Evolutionary conservation across 768 basidiomycete genomes (phyloP), one percentile per base, ranked within the genome.

Genomic region (Pluteus cervinus): DNA sequence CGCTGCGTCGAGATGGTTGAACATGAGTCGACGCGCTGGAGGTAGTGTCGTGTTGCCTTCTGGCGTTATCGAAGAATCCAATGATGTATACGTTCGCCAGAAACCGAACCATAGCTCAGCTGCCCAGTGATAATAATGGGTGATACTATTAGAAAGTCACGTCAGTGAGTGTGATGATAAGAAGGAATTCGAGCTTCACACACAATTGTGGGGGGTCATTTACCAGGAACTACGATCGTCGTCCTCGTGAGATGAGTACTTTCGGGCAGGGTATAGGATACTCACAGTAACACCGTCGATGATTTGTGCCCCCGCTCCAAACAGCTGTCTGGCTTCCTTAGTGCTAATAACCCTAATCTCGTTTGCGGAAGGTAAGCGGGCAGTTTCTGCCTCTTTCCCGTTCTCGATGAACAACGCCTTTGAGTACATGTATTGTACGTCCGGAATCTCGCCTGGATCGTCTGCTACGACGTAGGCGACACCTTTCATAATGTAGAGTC

Each of bases 101-200:
- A 93, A 76, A 26, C 92, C 92, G 46, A 89, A 88, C 64, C 86
- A 83, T 14, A 92, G 75, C 53, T 97, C 92, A 4, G 92, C 91
- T 22, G 84, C 77, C 77, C 86, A 92, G 52, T 97, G 91, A 55
- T 91, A 94, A 55, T 93, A 94, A 58, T 94, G 91, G 1, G 84
- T 86, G 39, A 94, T 73, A 61, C 86, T 89, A 32, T 18, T 7
- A 36, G 21, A 33, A 15, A 15, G 32, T 42, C 7, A 35, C 36
- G 16, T 20, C 21, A 7, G 29, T 29, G 24, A 41, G 29, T 39
- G 17, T 37, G 2, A 40, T 36, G 10, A 21, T 18, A 14, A 20
- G 9, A 18, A 20, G 37, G 25, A 14, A 20, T 24, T n/a, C 30
- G 15, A 15, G 25, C 17, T 38, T 33, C 31, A 65, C 79, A 41